These are phyloP conservation scores for Somion occarium DNA, from an alignment of 1,284 basidiomycete species.

Conservation along the genomic window DNA sequence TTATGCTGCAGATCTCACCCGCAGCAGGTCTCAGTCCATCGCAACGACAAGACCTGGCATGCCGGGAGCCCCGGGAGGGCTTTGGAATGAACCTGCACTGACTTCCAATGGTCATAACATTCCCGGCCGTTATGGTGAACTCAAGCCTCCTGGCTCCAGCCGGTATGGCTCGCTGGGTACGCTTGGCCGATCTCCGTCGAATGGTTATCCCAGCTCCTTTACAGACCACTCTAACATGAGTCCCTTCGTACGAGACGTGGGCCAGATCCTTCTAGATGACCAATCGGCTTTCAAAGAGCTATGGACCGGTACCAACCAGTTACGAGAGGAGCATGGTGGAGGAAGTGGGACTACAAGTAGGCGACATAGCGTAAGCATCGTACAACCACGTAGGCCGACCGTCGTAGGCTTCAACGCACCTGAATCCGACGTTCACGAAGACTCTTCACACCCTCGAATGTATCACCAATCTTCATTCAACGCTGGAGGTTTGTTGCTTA, in stretches of 20 bases:
- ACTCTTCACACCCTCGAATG: constrained; percentile 30
- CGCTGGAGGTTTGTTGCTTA: constrained; percentile 55
- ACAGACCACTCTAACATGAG: constrained; percentile 72
- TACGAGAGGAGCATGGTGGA: constrained; percentile 53
- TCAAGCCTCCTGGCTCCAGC: constrained; percentile 55
- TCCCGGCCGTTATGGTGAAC: constrained; percentile 50
- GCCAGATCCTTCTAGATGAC: constrained; percentile 69
- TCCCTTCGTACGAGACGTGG: constrained; percentile 76
- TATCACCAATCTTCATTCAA: constrained; percentile 28
- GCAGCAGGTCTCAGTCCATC: constrained; percentile 73
- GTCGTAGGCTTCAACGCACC: constrained; percentile 65
- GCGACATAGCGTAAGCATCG: constrained; percentile 82
- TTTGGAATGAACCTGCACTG: constrained; percentile 50
- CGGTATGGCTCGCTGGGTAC: constrained; percentile 62
- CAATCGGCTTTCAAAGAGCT: constrained; percentile 62
- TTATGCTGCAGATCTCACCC: constrained; percentile 52
- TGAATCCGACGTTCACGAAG: constrained; percentile 42
- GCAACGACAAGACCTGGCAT: constrained; percentile 54
- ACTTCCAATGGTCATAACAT: constrained; percentile 50
- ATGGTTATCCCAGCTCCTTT: constrained; percentile 42
- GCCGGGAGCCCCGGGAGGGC: constrained; percentile 36
- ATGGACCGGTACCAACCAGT: constrained; percentile 62
- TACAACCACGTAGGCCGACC: constrained; percentile 65
- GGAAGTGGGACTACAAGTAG: constrained; percentile 80
- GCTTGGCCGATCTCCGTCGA: constrained; percentile 48